phyloP scores from a whole-genome alignment of 2,329 filamentous ascomycete genomes.

The Neonectria sp. region DNA sequence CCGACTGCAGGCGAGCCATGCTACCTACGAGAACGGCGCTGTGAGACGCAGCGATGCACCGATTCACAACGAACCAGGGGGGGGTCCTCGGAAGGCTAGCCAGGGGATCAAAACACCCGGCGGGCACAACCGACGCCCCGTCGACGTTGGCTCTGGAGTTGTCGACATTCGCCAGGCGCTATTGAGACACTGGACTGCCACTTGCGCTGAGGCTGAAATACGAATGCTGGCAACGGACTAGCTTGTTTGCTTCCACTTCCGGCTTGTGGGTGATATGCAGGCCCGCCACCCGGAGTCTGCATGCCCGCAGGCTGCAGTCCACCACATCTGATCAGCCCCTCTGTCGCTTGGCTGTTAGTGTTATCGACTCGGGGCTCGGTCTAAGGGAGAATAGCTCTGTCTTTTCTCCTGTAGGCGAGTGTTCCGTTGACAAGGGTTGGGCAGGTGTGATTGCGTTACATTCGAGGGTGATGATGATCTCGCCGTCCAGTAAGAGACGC shows the following conservation, averaged over 20 bases:
- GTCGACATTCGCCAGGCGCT: slow-evolving; percentile 8
- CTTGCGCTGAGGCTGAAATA: slow-evolving; percentile 25
- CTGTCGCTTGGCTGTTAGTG: too few species aligned
- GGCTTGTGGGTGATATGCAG: slow-evolving; percentile 5
- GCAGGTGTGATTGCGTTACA: slow-evolving; percentile 5
- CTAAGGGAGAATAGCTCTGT: neutral
- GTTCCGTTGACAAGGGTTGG: neutral
- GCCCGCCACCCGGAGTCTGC: neutral
- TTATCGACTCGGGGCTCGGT: neutral
- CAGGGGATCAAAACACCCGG: slow-evolving; percentile 31
- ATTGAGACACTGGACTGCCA: slow-evolving; percentile 20
- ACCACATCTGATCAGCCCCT: too few species aligned
- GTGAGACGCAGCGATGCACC: neutral
- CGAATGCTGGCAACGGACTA: neutral
- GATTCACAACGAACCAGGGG: slow-evolving; percentile 8
- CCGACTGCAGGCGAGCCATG: neutral
- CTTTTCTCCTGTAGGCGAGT: neutral
- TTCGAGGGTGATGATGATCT: neutral
- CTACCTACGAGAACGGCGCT: neutral
- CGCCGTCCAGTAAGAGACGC: neutral
- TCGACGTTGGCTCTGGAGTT: slow-evolving; percentile 19
- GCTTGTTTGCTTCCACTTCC: slow-evolving; percentile 9
- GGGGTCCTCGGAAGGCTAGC: slow-evolving; percentile 19
- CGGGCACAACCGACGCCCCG: slow-evolving; percentile 28
- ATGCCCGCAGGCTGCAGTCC: neutral